phyloP scores from a whole-genome alignment of 2,329 filamentous ascomycete species.

The Xylariomycetidae sp. region DNA sequence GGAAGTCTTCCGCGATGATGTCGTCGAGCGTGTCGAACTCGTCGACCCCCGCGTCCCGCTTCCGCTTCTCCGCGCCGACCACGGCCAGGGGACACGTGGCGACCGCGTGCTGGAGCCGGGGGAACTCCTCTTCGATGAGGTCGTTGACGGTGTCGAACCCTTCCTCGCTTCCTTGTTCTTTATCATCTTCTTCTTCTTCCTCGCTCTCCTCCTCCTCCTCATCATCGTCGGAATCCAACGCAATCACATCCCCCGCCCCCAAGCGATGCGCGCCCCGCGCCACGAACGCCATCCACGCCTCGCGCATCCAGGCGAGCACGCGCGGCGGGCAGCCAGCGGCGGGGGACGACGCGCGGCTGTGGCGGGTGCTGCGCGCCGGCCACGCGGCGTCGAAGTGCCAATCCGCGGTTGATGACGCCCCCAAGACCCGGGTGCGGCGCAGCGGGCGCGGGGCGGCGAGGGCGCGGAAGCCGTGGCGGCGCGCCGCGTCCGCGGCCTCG shows the following conservation, averaged over 20 bases:
- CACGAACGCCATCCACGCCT: slow-evolving; percentile 15
- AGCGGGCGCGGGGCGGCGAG: slow-evolving; percentile 12
- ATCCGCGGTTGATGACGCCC: neutral
- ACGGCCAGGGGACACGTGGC: too few relatives aligned
- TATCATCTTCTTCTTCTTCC: neutral
- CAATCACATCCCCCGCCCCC: neutral
- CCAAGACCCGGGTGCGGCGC: slow-evolving; percentile 6
- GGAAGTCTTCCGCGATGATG: too few relatives aligned
- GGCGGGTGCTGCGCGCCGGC: slow-evolving; percentile 9
- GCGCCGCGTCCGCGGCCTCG: slow-evolving; percentile 7
- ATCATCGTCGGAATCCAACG: neutral
- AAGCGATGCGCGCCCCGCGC: slow-evolving; percentile 3
- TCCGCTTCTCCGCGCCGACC: too few relatives aligned
- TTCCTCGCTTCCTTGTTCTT: neutral
- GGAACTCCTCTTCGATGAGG: slow-evolving; percentile 17
- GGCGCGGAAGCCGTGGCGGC: slow-evolving; percentile 8
- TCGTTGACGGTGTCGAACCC: slow-evolving; percentile 17
- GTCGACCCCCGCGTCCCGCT: too few relatives aligned
- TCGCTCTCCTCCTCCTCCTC: neutral
- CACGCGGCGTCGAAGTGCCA: slow-evolving; percentile 15
- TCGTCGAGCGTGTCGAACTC: too few relatives aligned
- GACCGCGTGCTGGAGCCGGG: slow-evolving; percentile 7
- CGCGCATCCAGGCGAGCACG: slow-evolving; percentile 10
- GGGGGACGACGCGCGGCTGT: neutral
- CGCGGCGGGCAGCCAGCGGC: slow-evolving; percentile 1